Conservation (phyloP, 1,284 basidiomycete genomes). For the Ganoderma boninense region DNA sequence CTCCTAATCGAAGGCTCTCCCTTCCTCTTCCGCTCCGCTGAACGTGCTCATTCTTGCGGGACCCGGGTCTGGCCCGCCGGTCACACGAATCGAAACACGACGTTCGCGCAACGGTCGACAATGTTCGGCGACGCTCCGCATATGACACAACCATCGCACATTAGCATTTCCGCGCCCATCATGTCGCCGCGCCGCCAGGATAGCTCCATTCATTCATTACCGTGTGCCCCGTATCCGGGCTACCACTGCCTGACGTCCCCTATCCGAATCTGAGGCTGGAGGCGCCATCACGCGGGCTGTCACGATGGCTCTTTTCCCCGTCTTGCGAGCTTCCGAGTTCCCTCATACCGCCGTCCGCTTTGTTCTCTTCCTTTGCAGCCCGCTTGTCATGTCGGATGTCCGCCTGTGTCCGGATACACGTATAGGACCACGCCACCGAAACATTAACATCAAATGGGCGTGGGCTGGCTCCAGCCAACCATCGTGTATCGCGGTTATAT, state of each 20-base stretch:
- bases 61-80: neutral
- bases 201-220: no score
- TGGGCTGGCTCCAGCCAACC: neutral
- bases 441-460: neutral
- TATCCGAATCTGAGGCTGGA: neutral
- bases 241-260: neutral
- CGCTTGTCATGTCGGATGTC: slow-evolving; percentile 1
- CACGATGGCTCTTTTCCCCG: neutral
- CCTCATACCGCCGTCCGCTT: neutral
- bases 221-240: slow-evolving; percentile 3
- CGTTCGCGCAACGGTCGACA: neutral
- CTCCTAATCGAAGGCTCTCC: neutral
- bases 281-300: neutral
- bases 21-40: neutral
- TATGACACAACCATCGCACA: neutral
- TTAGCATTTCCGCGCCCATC: neutral
- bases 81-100: neutral
- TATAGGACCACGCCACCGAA: slow-evolving; percentile 3
- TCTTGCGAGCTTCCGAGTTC: neutral
- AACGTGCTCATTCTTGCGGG: neutral
- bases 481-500: neutral
- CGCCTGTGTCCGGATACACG: neutral
- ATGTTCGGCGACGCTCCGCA: neutral
- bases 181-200: neutral
- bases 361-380: neutral